Evolutionary conservation across 2,329 filamentous ascomycete species (phyloP), one percentile per base, ranked within the genome.

Genomic region (Venturia effusa): DNA sequence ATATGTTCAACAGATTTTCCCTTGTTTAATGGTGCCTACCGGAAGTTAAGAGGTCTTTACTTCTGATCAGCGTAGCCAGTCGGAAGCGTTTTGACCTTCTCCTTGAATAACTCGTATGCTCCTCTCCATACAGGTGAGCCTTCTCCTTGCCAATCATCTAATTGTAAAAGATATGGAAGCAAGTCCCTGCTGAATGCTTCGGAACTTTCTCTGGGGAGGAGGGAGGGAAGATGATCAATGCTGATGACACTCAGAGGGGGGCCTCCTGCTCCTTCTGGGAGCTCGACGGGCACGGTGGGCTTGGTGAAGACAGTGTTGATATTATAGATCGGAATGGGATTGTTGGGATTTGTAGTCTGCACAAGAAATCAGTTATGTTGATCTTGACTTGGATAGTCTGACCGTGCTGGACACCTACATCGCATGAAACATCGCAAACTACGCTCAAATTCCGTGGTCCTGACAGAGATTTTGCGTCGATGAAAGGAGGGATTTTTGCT

Each of bases 171-270:
- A 71, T 86, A 89, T 24, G 91, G 90, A 71, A 96, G 79, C 68
- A 97, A 79, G 59, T 88, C 88, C 61, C 83, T 79, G 74, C 87
- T 90, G 78, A 96, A 97, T 24, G 87, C 87, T 77, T 97, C 92
- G 54, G 86, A 91, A 32, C 91, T 87, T 78, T 97, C 93, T 62
- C 93, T 83, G 1, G 93, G 90, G 43, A 97, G 81, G 68, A 97
- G 83, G 62, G 86, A 75, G 1, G 75, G 75, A 13, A 77, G 71
- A 66, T 76, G 75, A 67, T 76, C 90, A 71, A 95, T 94, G 74
- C 86, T 88, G 76, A 97, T 96, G 69, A 97, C 89, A 59, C 84
- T 87, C 64, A 96, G 77, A 8, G 83, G 82, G 0, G 85, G 83
- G 62, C 79, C 78, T 63, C 80, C 77, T 59, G 75, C 81, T 71